These are phyloP conservation scores for Canna indica DNA, from an alignment of 176 grass and related monocot genomes.

Conservation along the genomic window DNA sequence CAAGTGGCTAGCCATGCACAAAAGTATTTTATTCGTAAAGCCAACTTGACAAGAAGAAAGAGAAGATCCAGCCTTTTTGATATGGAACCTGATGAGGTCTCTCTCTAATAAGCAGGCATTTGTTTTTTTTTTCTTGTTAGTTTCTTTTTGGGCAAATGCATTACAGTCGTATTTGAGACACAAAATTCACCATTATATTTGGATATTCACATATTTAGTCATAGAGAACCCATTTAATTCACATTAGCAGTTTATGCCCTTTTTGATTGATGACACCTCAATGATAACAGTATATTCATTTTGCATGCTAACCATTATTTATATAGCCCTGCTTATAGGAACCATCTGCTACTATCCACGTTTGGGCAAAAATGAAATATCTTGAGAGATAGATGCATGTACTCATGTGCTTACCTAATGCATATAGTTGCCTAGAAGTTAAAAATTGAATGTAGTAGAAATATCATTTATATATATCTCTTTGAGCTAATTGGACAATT, in stretches of 20 bases:
- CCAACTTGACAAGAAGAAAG: constrained; percentile 89
- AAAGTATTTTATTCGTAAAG: constrained; percentile 96
- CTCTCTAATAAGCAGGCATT: not conserved
- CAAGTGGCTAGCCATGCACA: constrained; percentile 98
- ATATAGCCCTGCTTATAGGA: not conserved
- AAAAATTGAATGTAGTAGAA: not conserved
- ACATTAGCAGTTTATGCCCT: not conserved
- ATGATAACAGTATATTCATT: too few relatives aligned
- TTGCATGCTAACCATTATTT: not conserved
- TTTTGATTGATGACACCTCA: too few relatives aligned
- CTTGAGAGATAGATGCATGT: not conserved
- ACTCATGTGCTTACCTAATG: too few relatives aligned
- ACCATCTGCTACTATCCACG: not conserved
- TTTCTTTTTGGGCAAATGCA: not conserved
- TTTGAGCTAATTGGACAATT: not conserved
- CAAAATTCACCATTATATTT: not conserved
- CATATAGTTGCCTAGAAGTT: not conserved
- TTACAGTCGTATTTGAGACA: not conserved
- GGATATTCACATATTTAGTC: not conserved
- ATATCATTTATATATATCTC: not conserved
- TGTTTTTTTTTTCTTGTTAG: not conserved
- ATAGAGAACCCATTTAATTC: not conserved
- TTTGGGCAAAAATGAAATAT: not conserved
- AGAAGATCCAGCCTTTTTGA: constrained; percentile 97
- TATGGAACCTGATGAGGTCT: constrained; percentile 84